Percentiles rank a stretch among this genome's conserved stretches.
Conservation (phyloP, 1,284 basidiomycete genomes). For the Thelephora terrestris region DNA sequence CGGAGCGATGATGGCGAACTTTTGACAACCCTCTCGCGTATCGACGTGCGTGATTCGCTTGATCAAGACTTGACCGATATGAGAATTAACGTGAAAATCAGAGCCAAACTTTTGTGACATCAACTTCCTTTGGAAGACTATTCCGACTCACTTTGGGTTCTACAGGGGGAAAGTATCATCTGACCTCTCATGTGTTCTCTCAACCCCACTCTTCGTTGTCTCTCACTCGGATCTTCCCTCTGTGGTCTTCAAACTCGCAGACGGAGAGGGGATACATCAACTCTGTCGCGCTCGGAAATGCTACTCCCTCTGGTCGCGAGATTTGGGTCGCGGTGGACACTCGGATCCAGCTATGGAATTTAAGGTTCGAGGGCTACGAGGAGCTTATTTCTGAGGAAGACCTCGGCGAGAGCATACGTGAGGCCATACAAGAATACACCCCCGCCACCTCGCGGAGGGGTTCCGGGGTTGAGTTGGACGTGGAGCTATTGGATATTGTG, state of each 20-base stretch:
- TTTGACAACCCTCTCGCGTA: slow-evolving; percentile 53
- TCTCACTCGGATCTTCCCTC: slow-evolving; percentile 49
- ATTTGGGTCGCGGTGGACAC: slow-evolving; percentile 59
- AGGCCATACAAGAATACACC: slow-evolving; percentile 35
- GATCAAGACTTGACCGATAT: background rate
- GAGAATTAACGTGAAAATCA: slow-evolving; percentile 15
- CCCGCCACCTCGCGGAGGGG: slow-evolving; percentile 29
- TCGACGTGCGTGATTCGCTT: slow-evolving; percentile 39
- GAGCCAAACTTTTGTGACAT: slow-evolving; percentile 57
- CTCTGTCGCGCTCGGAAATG: slow-evolving; percentile 41
- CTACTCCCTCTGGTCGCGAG: slow-evolving; percentile 30
- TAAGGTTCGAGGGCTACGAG: slow-evolving; percentile 59
- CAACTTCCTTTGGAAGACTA: slow-evolving; percentile 56
- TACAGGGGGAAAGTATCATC: slow-evolving; percentile 54
- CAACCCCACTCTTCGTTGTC: slow-evolving; percentile 43
- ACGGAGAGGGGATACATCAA: slow-evolving; percentile 46
- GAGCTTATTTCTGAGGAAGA: slow-evolving; percentile 47
- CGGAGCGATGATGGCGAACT: slow-evolving; percentile 37
- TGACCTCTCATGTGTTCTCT: slow-evolving; percentile 46
- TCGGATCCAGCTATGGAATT: slow-evolving; percentile 57
- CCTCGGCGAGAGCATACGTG: slow-evolving; percentile 31
- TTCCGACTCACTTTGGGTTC: slow-evolving; percentile 58
- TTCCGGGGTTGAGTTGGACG: slow-evolving; percentile 33
- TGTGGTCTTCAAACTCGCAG: slow-evolving; percentile 31
- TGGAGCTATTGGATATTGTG: slow-evolving; percentile 62